These are phyloP conservation scores for Arxiozyma telluris DNA, from an alignment of 1,139 yeast species.

Conservation along the genomic window DNA sequence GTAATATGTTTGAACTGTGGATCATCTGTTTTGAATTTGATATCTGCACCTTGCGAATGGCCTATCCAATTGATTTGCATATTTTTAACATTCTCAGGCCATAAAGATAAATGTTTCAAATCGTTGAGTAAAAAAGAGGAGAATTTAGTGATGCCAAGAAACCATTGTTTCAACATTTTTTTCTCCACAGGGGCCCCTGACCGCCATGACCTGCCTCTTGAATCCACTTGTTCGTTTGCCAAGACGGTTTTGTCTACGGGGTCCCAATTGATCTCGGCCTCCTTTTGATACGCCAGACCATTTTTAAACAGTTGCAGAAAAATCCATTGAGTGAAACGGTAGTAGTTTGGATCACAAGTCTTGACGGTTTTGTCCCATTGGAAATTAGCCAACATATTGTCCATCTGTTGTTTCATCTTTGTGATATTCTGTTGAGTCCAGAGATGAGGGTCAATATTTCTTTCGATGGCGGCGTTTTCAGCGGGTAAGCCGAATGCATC, in stretches of 20 bases:
- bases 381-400: constrained; percentile 69
- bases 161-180: constrained; percentile 78
- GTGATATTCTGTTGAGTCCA: constrained; percentile 78
- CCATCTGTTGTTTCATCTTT: constrained; percentile 80
- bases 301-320: constrained; percentile 62
- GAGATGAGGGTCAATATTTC: constrained; percentile 63
- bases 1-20: constrained; percentile 30
- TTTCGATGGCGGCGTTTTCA: constrained; percentile 91
- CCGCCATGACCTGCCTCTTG: constrained; percentile 88
- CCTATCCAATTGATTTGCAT: constrained; percentile 98
- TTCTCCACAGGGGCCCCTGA: constrained; percentile 93
- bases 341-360: constrained; percentile 84
- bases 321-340: constrained; percentile 84
- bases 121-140: constrained; percentile 62
- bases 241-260: constrained; percentile 89
- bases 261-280: constrained; percentile 94
- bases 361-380: constrained; percentile 90
- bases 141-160: constrained; percentile 74
- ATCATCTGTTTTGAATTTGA: constrained; percentile 36
- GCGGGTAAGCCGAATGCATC: constrained; percentile 98
- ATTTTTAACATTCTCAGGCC: constrained; percentile 84
- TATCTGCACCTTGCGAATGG: constrained; percentile 68
- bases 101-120: constrained; percentile 46
- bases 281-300: constrained; percentile 75
- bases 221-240: constrained; percentile 94